Evolutionary conservation across 2,329 filamentous ascomycete species (phyloP), one percentile per base, ranked within the genome.

Genomic region (Ophiognomonia clavigignenti-juglandacearum): DNA sequence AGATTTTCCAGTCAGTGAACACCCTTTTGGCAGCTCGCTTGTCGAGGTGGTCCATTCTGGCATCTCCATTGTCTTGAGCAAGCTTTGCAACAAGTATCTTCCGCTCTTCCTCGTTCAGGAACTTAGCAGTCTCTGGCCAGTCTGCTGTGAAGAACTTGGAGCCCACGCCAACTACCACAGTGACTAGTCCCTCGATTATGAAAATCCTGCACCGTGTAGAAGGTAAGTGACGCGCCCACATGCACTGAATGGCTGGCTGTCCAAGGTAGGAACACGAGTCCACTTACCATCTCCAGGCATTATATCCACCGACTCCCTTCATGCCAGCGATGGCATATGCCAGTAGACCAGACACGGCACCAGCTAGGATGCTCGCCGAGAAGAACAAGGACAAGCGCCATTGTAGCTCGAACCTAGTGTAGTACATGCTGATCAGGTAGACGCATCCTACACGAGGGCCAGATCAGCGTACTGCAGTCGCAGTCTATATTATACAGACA

Each of bases 11-110:
- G 53, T 76, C 74, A 1, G 45, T 52, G 14, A 78, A 65, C 39
- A 77, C 70, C 16, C 75, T 67, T 45, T 64, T 64, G 47, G 65
- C 62, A 0, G 72, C 67, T 39, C 68, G 65, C 52, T 69, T 71
- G 51, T 78, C 72, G 3, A 78, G 64, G 8, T 70, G 71, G 48
- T 80, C 67, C 77, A 81, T 80, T 41, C 61, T 66, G 3, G 65
- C 67, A 4, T 68, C 67, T 16, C 64, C 66, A n/a, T 59, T 59
- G 37, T 74, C 73, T 4, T 67, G 63, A 3, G 60, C 58, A 7
- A 75, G 54, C 3, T 71, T 67, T 13, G 60, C 59, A 23, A 70
- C 58, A 3, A 78, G 64, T 4, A 74, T 54, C 10, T 58, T 54
- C 38, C 67, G 65, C 56, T 77, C 72, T 11, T 72, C 65, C 0